These are phyloP conservation scores for Spizellomyces punctatus DNA, from an alignment of 192 early-diverging fungal genomes.

Conservation along the genomic window DNA sequence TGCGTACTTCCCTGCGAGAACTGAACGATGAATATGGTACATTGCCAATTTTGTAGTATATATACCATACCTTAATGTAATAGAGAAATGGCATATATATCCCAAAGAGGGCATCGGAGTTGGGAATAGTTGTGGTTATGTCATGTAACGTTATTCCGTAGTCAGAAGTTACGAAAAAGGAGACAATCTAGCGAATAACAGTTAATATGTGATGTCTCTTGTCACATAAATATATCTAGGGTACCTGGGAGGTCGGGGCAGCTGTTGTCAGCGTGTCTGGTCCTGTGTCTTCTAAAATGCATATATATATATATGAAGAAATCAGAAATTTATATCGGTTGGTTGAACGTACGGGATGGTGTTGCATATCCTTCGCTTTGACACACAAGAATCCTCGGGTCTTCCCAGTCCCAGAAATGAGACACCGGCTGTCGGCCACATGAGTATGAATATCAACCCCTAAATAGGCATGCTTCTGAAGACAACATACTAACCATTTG, in stretches of 20 bases:
- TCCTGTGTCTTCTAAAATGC: too few relatives aligned
- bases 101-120: slow-evolving; percentile 34
- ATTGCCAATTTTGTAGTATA: too few relatives aligned
- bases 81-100: slow-evolving; percentile 46
- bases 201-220: too few relatives aligned
- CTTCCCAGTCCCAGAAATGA: slow-evolving; percentile 42
- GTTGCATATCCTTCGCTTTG: slow-evolving; percentile 16
- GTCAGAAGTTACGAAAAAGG: slow-evolving; percentile 46
- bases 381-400: slow-evolving; percentile 45
- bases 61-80: slow-evolving; percentile 39
- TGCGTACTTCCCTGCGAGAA: too few relatives aligned
- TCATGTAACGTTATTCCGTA: slow-evolving; percentile 46
- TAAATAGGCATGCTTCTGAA: not conserved
- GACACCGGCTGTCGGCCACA: slow-evolving; percentile 15
- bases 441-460: not conserved
- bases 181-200: slow-evolving; percentile 32
- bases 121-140: slow-evolving; percentile 12
- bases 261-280: too few relatives aligned
- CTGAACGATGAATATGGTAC: too few relatives aligned
- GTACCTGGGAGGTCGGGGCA: too few relatives aligned
- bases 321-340: too few relatives aligned
- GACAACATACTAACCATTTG: slow-evolving; percentile 21
- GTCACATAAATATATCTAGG: too few relatives aligned
- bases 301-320: too few relatives aligned
- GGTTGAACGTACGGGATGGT: too few relatives aligned